Conservation (phyloP, 257 asterid genomes). For the Solanum commersonii region DNA sequence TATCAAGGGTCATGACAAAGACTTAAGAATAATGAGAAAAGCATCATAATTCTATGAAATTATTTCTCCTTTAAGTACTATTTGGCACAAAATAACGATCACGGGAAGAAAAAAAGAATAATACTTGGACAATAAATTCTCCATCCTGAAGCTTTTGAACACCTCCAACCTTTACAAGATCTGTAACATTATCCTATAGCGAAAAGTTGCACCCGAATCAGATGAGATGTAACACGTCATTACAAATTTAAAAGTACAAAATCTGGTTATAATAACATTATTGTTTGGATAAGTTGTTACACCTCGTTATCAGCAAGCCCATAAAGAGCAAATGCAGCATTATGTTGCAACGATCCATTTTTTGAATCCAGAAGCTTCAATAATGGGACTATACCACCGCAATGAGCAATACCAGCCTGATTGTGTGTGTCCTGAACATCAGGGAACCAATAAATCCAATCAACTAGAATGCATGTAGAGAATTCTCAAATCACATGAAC, state of each 20-base stretch:
- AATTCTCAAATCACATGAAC: not conserved
- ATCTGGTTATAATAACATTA: not conserved
- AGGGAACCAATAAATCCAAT: not conserved
- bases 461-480: not conserved
- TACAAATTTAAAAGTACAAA: not conserved
- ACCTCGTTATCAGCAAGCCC: constrained; percentile 99
- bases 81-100: not conserved
- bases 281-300: not conserved
- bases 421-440: constrained; percentile 74
- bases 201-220: not conserved
- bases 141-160: constrained; percentile 97
- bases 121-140: constrained; percentile 91
- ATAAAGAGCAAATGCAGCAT: constrained; percentile 98
- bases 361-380: constrained; percentile 90
- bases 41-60: not conserved
- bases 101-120: not conserved
- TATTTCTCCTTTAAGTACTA: not conserved
- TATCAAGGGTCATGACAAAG: not conserved
- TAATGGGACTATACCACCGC: constrained; percentile 79
- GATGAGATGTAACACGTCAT: not conserved
- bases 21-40: not conserved
- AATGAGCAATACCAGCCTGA: constrained; percentile 97
- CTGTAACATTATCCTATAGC: constrained; percentile 90
- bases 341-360: constrained; percentile 89
- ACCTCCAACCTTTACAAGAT: constrained; percentile 86